These are phyloP conservation scores for Escovopsis weberi DNA, from an alignment of 2,329 filamentous ascomycete genomes.

Conservation along the genomic window DNA sequence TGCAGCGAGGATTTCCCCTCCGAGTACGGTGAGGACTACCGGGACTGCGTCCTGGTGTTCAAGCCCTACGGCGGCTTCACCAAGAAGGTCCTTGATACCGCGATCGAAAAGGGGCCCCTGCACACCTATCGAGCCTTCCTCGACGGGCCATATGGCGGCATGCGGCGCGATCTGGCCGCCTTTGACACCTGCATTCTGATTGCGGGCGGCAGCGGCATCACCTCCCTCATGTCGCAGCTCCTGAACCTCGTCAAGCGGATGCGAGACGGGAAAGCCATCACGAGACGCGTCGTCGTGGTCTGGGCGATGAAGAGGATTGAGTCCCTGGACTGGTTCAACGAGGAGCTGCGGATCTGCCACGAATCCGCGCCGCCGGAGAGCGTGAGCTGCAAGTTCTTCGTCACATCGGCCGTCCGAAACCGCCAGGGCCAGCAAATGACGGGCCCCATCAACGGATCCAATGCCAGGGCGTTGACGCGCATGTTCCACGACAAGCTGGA, in stretches of 20 bases:
- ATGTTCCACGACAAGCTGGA: conserved; percentile 77
- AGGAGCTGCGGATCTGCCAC: conserved; percentile 82
- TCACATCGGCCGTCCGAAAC: conserved; percentile 50
- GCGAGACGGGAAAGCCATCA: conserved; percentile 87
- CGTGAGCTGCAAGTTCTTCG: conserved; percentile 88
- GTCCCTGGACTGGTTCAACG: conserved; percentile 95
- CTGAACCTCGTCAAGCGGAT: conserved; percentile 93
- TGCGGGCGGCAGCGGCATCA: conserved; percentile 88
- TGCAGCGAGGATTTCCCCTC: conserved; percentile 91
- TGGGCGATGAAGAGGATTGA: conserved; percentile 87
- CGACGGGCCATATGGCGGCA: conserved; percentile 89
- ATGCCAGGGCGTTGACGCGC: conserved; percentile 49
- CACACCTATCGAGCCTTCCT: conserved; percentile 87
- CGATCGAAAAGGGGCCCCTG: conserved; percentile 73
- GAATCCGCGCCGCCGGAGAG: conserved; percentile 79
- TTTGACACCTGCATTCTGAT: conserved; percentile 92
- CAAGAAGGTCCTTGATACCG: conserved; percentile 65
- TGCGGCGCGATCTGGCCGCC: conserved; percentile 76
- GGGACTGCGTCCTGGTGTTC: conserved; percentile 85
- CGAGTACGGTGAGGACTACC: conserved; percentile 73
- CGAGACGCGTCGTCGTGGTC: conserved; percentile 78
- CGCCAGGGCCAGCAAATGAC: conserved; percentile 24
- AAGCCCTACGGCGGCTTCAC: conserved; percentile 87
- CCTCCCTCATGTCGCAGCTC: conserved; percentile 80
- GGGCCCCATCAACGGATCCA: conserved; percentile 25